Conservation (phyloP, 2,329 filamentous ascomycete species). For the Acrocalymma vagum region DNA sequence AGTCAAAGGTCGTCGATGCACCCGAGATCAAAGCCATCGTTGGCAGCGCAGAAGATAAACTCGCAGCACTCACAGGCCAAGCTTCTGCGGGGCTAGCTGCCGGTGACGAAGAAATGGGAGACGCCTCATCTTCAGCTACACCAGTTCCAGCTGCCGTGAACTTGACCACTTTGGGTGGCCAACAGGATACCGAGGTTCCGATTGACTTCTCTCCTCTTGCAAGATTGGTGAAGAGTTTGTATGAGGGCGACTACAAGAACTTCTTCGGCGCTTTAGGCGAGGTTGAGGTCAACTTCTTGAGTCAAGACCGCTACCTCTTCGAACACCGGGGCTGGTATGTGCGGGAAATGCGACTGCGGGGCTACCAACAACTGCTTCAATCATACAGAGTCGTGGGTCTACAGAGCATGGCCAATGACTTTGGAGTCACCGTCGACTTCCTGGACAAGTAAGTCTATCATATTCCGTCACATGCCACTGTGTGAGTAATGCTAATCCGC, state of each 20-base stretch:
- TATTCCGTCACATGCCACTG: neutral
- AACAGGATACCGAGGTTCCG: slow-evolving; percentile 79
- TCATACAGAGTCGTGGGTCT: slow-evolving; percentile 97
- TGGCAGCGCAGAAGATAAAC: slow-evolving; percentile 86
- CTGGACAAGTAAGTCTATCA: slow-evolving; percentile 78
- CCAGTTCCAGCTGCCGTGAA: slow-evolving; percentile 79
- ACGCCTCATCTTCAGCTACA: slow-evolving; percentile 61
- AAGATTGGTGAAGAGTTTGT: slow-evolving; percentile 88
- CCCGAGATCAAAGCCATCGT: slow-evolving; percentile 98
- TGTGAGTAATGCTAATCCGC: slow-evolving; percentile 19
- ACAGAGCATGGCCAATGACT: slow-evolving; percentile 95
- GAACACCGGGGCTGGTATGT: slow-evolving; percentile 98
- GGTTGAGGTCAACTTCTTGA: slow-evolving; percentile 94
- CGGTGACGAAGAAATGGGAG: slow-evolving; percentile 77
- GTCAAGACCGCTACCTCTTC: slow-evolving; percentile 91
- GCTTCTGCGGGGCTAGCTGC: slow-evolving; percentile 82
- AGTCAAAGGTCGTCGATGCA: slow-evolving; percentile 97
- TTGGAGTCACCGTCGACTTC: slow-evolving; percentile 96
- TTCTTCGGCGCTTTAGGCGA: slow-evolving; percentile 91
- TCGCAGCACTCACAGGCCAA: slow-evolving; percentile 81
- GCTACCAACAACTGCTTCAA: slow-evolving; percentile 96
- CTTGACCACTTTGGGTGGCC: slow-evolving; percentile 82
- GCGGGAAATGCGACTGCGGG: slow-evolving; percentile 95
- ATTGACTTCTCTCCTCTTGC: slow-evolving; percentile 91
- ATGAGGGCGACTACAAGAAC: slow-evolving; percentile 90